Evolutionary conservation across 2,329 filamentous ascomycete species (phyloP).

Genomic region (Colletotrichum phormii): DNA sequence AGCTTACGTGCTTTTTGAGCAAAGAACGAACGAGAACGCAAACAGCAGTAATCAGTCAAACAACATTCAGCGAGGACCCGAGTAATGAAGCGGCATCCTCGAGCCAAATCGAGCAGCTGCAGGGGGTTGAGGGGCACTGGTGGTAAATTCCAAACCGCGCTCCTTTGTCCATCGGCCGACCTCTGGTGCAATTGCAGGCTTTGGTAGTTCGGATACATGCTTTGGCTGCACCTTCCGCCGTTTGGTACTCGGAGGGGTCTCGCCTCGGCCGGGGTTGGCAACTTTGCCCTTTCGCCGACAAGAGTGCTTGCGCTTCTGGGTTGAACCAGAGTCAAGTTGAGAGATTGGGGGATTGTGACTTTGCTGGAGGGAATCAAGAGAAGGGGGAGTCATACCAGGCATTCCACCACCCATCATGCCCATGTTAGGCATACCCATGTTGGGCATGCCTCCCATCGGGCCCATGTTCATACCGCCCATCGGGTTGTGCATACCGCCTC

Average conservation of each 20-base stretch:
- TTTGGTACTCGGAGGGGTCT: not conserved
- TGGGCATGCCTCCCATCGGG: constrained; percentile 62
- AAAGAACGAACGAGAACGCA: not conserved
- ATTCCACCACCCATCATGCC: constrained; percentile 65
- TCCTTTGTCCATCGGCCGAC: constrained; percentile 17
- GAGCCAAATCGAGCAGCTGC: not conserved
- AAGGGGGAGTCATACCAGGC: constrained; percentile 57
- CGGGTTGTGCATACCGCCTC: constrained; percentile 59
- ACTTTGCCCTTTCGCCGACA: constrained; percentile 4
- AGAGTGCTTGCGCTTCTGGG: not conserved
- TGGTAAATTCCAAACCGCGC: constrained; percentile 1
- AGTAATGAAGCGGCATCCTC: not conserved
- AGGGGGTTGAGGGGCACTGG: not conserved
- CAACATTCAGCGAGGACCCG: not conserved
- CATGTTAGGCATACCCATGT: constrained; percentile 62
- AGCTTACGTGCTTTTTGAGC: constrained; percentile 31
- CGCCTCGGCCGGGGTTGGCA: not conserved
- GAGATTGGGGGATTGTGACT: not conserved
- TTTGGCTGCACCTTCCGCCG: not conserved
- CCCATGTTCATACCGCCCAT: constrained; percentile 60
- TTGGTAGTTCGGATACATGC: not conserved
- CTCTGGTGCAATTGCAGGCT: not conserved
- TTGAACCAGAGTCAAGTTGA: not conserved
- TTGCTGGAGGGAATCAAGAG: constrained; percentile 15
- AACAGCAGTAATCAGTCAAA: constrained; percentile 2